Evolutionary conservation across 2,329 filamentous ascomycete species (phyloP).

Genomic region (Zymoseptoria pseudotritici): DNA sequence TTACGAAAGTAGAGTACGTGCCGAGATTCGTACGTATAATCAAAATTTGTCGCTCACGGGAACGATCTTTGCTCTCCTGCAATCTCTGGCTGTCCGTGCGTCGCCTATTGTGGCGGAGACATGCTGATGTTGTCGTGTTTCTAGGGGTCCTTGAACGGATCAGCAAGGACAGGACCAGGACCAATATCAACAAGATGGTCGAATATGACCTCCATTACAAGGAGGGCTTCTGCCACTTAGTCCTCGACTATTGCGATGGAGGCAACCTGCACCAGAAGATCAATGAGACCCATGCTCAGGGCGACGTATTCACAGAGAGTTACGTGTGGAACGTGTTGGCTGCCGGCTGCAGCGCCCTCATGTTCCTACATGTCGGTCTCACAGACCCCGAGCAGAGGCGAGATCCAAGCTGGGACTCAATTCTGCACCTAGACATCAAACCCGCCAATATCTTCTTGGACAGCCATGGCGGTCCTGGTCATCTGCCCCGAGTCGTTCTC

Average conservation of each 20-base stretch:
- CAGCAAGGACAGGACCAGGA: neutral
- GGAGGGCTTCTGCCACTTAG: neutral
- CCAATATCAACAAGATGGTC: neutral
- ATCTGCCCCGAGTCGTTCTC: conserved; percentile 6
- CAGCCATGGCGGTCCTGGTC: neutral
- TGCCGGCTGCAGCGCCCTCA: neutral
- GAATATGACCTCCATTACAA: neutral
- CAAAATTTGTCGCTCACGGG: no score
- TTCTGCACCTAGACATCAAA: conserved; percentile 14
- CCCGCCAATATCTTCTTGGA: conserved; percentile 13
- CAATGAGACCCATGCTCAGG: neutral
- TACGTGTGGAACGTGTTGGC: neutral
- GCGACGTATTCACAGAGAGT: neutral
- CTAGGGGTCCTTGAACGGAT: neutral
- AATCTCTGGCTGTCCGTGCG: neutral
- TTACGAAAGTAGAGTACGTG: neutral
- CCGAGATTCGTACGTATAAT: neutral
- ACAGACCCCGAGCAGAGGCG: neutral
- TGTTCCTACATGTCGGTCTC: neutral
- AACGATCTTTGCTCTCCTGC: no score
- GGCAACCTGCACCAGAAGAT: neutral
- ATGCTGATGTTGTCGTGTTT: neutral
- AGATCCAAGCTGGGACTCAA: neutral
- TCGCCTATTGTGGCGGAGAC: neutral
- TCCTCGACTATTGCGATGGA: neutral